Conservation (phyloP, 2,329 filamentous ascomycete genomes). For the Claviceps sp. region DNA sequence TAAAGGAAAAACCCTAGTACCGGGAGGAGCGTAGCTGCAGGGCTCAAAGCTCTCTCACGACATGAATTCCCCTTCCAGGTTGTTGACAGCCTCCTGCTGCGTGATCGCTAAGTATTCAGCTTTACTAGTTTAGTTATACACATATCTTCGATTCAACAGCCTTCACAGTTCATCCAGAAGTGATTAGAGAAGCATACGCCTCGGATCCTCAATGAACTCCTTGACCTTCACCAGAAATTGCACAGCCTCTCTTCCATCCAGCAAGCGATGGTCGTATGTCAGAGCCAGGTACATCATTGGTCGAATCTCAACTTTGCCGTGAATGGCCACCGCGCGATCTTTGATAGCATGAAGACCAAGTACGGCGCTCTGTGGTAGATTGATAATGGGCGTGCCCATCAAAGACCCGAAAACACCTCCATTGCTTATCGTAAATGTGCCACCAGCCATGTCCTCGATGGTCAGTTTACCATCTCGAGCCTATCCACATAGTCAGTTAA, state of each 20-base stretch:
- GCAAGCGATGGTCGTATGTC: conserved; percentile 91
- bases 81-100: too few species aligned
- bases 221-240: conserved; percentile 96
- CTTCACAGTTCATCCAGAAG: too few species aligned
- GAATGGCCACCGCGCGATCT: conserved; percentile 76
- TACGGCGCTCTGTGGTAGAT: conserved; percentile 84
- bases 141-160: too few species aligned
- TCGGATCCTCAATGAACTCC: conserved; percentile 92
- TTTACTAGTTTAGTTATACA: too few species aligned
- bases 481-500: conserved; percentile 26
- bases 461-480: conserved; percentile 93
- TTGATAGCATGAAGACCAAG: conserved; percentile 94
- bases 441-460: conserved; percentile 97
- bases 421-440: conserved; percentile 96
- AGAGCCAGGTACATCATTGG: conserved; percentile 99
- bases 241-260: conserved; percentile 90
- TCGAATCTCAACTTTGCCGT: conserved; percentile 88
- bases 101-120: too few species aligned
- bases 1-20: too few species aligned
- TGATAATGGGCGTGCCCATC: conserved; percentile 98
- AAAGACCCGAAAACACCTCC: conserved; percentile 93
- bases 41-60: too few species aligned
- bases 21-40: too few species aligned
- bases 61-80: too few species aligned
- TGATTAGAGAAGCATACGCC: conserved; percentile 56